phyloP scores from a whole-genome alignment of 257 asterid species.

The Haberlea rhodopensis region DNA sequence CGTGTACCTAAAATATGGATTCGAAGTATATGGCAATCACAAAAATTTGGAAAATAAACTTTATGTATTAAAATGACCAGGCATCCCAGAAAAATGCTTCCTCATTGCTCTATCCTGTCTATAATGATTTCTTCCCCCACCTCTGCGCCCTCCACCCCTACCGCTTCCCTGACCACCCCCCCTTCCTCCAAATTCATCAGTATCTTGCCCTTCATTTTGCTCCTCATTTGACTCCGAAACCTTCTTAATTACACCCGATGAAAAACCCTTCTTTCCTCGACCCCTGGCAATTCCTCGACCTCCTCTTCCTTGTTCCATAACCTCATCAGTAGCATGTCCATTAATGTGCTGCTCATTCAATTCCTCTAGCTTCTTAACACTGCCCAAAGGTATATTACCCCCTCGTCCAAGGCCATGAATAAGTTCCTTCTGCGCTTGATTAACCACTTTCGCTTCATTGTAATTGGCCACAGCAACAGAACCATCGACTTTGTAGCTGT shows the following conservation, averaged over 20 bases:
- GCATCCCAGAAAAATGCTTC: conserved; percentile 70
- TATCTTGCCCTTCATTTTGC: conserved; percentile 6
- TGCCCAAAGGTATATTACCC: conserved; percentile 79
- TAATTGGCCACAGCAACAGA: conserved; percentile 69
- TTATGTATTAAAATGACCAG: conserved; percentile 37
- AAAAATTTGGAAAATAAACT: background rate
- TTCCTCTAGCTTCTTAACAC: conserved; percentile 43
- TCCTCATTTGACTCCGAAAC: conserved; percentile 5
- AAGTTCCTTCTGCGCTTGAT: conserved; percentile 57
- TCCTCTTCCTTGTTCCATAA: conserved; percentile 30
- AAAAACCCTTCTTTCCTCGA: conserved; percentile 34
- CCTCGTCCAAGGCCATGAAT: conserved; percentile 90
- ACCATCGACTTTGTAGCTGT: conserved; percentile 88
- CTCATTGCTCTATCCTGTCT: conserved; percentile 70
- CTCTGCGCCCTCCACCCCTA: conserved; percentile 55
- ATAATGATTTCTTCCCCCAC: conserved; percentile 53
- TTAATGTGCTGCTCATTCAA: conserved; percentile 32
- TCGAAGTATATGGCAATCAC: background rate
- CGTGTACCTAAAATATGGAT: background rate
- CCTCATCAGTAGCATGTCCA: conserved; percentile 31
- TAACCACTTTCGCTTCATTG: conserved; percentile 67
- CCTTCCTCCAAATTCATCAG: conserved; percentile 30
- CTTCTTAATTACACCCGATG: background rate
- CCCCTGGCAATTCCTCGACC: conserved; percentile 32
- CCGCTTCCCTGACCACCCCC: no score